Conservation (phyloP, 2,329 filamentous ascomycete species). For the Pseudomassariella vexata region DNA sequence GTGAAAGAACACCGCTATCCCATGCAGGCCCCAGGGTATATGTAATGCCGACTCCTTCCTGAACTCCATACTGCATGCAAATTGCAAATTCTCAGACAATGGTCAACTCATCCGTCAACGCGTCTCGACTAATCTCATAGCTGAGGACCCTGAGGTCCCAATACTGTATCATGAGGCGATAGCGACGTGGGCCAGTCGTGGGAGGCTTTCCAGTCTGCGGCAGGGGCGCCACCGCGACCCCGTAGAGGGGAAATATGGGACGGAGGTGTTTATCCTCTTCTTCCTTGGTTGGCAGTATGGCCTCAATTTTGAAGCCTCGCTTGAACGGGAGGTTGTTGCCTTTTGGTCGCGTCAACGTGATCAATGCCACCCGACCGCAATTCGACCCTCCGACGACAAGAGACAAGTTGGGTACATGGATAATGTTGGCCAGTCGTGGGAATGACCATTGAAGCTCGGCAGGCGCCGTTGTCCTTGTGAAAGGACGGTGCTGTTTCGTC, state of each 20-base stretch:
- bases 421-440: constrained; percentile 56
- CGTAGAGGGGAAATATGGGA: constrained; percentile 51
- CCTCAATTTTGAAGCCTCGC: constrained; percentile 48
- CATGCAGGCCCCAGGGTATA: too few relatives aligned
- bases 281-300: constrained; percentile 37
- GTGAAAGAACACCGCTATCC: too few relatives aligned
- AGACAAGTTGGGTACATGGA: constrained; percentile 63
- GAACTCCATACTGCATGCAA: constrained; percentile 2
- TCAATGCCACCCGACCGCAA: constrained; percentile 58
- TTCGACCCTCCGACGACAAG: constrained; percentile 62
- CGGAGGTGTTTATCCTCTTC: constrained; percentile 40
- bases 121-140: constrained; percentile 56
- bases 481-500: constrained; percentile 15
- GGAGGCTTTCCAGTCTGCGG: constrained; percentile 35
- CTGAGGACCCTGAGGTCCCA: constrained; percentile 63
- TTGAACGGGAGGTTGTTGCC: constrained; percentile 21
- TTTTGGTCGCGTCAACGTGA: constrained; percentile 49
- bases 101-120: constrained; percentile 20
- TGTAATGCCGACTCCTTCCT: too few relatives aligned
- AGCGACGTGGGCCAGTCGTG: constrained; percentile 19
- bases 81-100: constrained; percentile 13
- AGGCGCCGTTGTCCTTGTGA: constrained; percentile 25
- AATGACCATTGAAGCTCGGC: constrained; percentile 17
- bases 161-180: constrained; percentile 64
- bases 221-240: constrained; percentile 62